These are phyloP conservation scores for Cynanchum wilfordii DNA, from an alignment of 257 asterid species.

Conservation along the genomic window DNA sequence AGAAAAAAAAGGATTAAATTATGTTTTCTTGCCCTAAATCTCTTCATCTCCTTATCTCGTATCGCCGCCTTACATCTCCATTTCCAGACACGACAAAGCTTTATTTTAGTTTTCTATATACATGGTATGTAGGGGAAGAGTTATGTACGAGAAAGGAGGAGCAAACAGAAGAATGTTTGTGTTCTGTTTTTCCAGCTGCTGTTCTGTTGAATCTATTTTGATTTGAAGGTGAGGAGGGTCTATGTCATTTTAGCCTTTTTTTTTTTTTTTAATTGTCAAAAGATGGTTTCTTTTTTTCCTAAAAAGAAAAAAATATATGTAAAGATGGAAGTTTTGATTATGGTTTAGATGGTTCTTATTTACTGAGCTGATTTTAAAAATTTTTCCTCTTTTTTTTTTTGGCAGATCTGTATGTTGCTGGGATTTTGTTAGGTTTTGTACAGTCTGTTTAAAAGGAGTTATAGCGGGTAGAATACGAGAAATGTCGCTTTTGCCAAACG, in stretches of 20 bases:
- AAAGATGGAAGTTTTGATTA: background rate
- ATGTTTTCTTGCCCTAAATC: slow-evolving; percentile 18
- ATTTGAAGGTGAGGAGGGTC: slow-evolving; percentile 15
- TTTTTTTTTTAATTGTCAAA: background rate
- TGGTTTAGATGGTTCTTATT: slow-evolving; percentile 9
- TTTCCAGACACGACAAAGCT: slow-evolving; percentile 6
- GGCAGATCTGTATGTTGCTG: slow-evolving; percentile 34
- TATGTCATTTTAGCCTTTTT: background rate
- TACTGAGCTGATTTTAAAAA: slow-evolving; percentile 2
- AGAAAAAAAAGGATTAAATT: too few relatives aligned
- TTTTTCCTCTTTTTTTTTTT: background rate
- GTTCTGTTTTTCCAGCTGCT: background rate
- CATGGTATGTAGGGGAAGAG: slow-evolving; percentile 1
- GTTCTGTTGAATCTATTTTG: slow-evolving; percentile 19
- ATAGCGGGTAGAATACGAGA: slow-evolving; percentile 22
- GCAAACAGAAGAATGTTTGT: background rate
- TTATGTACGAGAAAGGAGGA: background rate
- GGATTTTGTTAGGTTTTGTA: slow-evolving; percentile 13
- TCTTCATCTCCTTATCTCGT: slow-evolving; percentile 15
- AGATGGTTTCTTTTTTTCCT: background rate
- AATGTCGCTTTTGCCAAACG: slow-evolving; percentile 61
- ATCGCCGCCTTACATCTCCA: slow-evolving; percentile 23
- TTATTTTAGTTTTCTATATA: background rate
- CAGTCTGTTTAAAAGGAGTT: background rate
- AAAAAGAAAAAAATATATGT: background rate